These are phyloP conservation scores for Cryomyces minteri DNA, from an alignment of 495 filamentous ascomycete genomes.

Conservation along the genomic window DNA sequence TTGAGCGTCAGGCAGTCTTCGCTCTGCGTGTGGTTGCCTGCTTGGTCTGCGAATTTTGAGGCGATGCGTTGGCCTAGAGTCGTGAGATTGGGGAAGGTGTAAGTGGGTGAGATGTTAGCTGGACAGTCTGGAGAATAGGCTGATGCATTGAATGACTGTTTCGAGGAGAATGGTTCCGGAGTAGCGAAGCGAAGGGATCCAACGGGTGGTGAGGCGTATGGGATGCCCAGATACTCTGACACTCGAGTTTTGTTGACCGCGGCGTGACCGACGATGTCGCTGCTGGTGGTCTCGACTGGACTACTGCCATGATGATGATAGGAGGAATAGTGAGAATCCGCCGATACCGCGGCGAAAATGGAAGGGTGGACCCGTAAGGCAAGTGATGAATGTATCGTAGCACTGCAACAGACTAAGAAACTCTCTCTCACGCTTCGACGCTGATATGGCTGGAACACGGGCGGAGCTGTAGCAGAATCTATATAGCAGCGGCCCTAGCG, in stretches of 20 bases:
- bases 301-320: too few species aligned
- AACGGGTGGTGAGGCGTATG: slow-evolving; percentile 27
- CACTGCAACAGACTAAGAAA: too few species aligned
- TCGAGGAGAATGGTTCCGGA: slow-evolving; percentile 13
- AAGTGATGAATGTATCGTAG: too few species aligned
- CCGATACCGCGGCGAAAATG: too few species aligned
- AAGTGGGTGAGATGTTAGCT: not conserved
- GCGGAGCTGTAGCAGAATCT: too few species aligned
- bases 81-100: not conserved
- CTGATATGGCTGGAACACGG: too few species aligned
- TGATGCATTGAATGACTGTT: slow-evolving; percentile 8
- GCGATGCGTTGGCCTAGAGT: not conserved
- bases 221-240: slow-evolving; percentile 31
- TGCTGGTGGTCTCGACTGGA: slow-evolving; percentile 14
- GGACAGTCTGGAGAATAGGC: not conserved
- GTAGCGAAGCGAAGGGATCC: slow-evolving; percentile 27
- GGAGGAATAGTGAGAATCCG: too few species aligned
- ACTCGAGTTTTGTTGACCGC: slow-evolving; percentile 20
- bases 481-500: too few species aligned
- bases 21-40: slow-evolving; percentile 8
- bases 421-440: too few species aligned
- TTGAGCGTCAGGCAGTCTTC: slow-evolving; percentile 32
- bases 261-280: slow-evolving; percentile 26
- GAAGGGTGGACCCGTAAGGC: too few species aligned
- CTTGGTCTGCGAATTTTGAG: not conserved